Percentiles rank a stretch among this genome's conserved stretches.
phyloP scores from a whole-genome alignment of 2,329 filamentous ascomycete species.

The Aphanoascus verrucosus region DNA sequence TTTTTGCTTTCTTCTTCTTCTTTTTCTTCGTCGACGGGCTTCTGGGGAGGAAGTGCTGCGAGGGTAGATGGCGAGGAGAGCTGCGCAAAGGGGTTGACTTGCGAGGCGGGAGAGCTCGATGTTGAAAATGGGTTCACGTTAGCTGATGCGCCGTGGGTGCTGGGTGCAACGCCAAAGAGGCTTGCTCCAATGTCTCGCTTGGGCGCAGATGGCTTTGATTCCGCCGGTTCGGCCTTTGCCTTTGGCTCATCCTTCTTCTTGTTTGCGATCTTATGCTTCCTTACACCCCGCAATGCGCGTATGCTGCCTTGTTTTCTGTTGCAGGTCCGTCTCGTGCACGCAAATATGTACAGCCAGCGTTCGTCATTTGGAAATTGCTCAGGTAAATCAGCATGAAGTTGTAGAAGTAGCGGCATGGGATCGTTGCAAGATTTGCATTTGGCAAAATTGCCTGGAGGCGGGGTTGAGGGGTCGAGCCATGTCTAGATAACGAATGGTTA shows the following conservation, averaged over 20 bases:
- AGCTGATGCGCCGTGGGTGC: constrained; percentile 24
- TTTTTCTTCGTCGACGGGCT: constrained; percentile 20
- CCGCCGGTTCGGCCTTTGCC: constrained; percentile 16
- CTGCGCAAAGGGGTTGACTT: constrained; percentile 52
- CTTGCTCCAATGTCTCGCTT: constrained; percentile 43
- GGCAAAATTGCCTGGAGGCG: constrained; percentile 65
- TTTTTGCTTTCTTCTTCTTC: constrained; percentile 24
- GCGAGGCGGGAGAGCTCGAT: constrained; percentile 26
- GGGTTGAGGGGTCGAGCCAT: constrained; percentile 65
- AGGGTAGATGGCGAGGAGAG: constrained; percentile 32
- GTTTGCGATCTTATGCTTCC: constrained; percentile 34
- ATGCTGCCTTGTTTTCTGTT: constrained; percentile 73
- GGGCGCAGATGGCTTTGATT: constrained; percentile 12
- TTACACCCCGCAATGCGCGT: constrained; percentile 60
- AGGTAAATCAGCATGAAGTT: constrained; percentile 83
- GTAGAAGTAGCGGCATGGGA: constrained; percentile 72
- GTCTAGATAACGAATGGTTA: constrained; percentile 43
- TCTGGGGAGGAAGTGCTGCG: constrained; percentile 37
- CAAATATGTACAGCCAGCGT: constrained; percentile 75
- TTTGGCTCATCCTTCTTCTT: constrained; percentile 19
- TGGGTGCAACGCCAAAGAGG: constrained; percentile 47
- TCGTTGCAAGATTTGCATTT: constrained; percentile 81
- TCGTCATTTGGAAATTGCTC: constrained; percentile 80
- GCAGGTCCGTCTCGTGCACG: constrained; percentile 67
- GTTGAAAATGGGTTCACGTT: constrained; percentile 48